Evolutionary conservation across 2,329 filamentous ascomycete genomes (phyloP), one percentile per base, ranked within the genome.

Genomic region (Neophaeococcomyces aloes): DNA sequence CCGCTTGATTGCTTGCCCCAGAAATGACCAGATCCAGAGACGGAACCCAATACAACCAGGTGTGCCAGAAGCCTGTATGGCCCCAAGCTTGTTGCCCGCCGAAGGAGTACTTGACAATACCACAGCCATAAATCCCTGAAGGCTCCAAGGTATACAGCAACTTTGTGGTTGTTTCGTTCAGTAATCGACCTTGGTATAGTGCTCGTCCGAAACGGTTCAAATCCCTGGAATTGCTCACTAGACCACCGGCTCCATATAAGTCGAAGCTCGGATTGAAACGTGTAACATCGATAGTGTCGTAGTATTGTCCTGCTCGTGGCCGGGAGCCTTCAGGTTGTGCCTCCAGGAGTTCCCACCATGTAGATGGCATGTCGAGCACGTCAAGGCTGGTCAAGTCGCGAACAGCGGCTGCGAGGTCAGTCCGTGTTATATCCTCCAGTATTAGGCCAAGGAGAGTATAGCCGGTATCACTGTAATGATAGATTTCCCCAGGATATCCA

Each of bases 391-490:
- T 39, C 35, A 45, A 45, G 4, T 39, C 29, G 32, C 35, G 42
- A n/a, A 45, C 34, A 3, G 42, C 42, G 7, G 42, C 34, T 21
- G 42, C 42, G 29, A 45, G 33, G n/a, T 32, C 42, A 45, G 35
- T 45, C 35, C 29, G 3, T 33, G 42, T 45, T 31, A 45, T 21
- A 17, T 38, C 21, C 27, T 45, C 42, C 34, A 45, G 21, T 29
- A 45, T 38, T 25, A 45, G 34, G 42, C 42, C 42, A 45, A 45
- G 42, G 23, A 38, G 14, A 21, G 42, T 45, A 32, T 45, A 45
- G 23, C 42, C 42, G 3, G 42, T 45, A 15, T 45, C 42, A n/a
- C 23, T 38, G 19, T 45, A 45, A 39, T 38, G 34, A 19, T 31
- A 45, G 23, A 32, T n/a, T 32, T 38, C 34, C 15, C 42, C 42